A percentile compares a stretch with the other conserved stretches of the same genome.
These are phyloP conservation scores for Lithospermum erythrorhizon DNA, from an alignment of 257 asterid genomes.

Conservation along the genomic window DNA sequence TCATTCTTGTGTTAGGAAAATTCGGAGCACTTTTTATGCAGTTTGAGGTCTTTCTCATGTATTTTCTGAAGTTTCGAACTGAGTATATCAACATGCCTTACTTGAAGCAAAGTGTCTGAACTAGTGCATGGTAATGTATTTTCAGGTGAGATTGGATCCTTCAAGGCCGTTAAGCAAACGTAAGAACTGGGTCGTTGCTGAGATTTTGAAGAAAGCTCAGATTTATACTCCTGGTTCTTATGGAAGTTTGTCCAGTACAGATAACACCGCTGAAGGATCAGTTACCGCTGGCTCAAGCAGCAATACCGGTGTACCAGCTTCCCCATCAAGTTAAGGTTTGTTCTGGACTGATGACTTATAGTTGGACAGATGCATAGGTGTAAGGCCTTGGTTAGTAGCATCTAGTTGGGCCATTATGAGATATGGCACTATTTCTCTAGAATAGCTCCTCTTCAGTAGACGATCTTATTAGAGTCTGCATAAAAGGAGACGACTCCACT, in stretches of 20 bases:
- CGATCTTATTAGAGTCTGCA: no score
- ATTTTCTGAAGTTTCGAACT: no score
- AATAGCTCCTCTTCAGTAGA: neutral
- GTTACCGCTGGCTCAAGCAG: slow-evolving; percentile 14
- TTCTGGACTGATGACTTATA: neutral
- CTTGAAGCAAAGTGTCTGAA: neutral
- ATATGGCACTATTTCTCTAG: neutral
- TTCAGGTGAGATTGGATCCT: slow-evolving; percentile 69
- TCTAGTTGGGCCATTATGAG: neutral
- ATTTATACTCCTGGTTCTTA: slow-evolving; percentile 42
- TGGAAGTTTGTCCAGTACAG: neutral
- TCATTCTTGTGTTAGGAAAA: no score
- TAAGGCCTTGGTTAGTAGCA: neutral
- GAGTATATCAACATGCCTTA: no score
- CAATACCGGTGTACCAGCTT: slow-evolving; percentile 8
- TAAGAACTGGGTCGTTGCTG: slow-evolving; percentile 69
- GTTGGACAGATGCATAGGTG: neutral
- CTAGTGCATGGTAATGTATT: neutral
- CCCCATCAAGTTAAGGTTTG: slow-evolving; percentile 2
- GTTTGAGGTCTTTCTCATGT: no score
- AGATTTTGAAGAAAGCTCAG: slow-evolving; percentile 68
- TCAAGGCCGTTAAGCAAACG: slow-evolving; percentile 84
- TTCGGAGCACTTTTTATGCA: no score
- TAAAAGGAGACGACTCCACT: no score
- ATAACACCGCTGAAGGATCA: slow-evolving; percentile 14